Evolutionary conservation across 2,329 filamentous ascomycete genomes (phyloP), one percentile per base, ranked within the genome.

Genomic region (Neocucurbitaria cava): DNA sequence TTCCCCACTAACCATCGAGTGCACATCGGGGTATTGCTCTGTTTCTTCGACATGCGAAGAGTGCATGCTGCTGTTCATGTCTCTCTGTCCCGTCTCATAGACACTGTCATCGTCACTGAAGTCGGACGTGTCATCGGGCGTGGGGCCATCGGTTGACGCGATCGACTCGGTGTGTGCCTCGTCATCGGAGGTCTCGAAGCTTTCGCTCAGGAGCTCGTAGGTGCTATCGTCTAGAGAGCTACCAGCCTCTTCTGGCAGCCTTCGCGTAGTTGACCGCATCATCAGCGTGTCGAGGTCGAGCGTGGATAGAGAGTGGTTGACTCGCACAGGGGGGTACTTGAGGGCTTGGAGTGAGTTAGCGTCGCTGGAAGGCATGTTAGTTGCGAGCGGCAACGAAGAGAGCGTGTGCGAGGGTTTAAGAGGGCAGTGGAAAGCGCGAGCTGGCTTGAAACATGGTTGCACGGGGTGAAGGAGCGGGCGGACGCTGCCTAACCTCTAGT

Each of bases 91-190:
- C 23, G 66, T 59, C 28, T 66, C 68, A 39, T 71, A 73, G 38
- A 65, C 65, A 46, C 65, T 65, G 28, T 75, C 68, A 33, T 69
- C 66, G 49, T 74, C 71, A 47, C 64, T 66, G 45, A 72, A 66
- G 48, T 60, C 64, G 20, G 68, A 72, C 18, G 69, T 62, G 41
- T 76, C 70, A 48, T 75, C 73, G 39, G 72, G 70, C 10, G 71
- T 71, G 18, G 63, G 62, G 23, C 53, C 67, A 46, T 73, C 71
- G 23, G 70, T 71, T 1, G 73, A 76, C 1, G 73, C 70, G 28
- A 77, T 62, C 8, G 74, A 76, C 36, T 69, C 72, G 20, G 74
- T 76, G 18, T 73, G 69, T 40, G 65, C 71, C 51, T 76, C 73
- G 51, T 76, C 73, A 59, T 76, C 73, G 1, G 74, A 76, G 8